These are phyloP conservation scores for Candida railenensis DNA, from an alignment of 805 yeast species.

Conservation along the genomic window DNA sequence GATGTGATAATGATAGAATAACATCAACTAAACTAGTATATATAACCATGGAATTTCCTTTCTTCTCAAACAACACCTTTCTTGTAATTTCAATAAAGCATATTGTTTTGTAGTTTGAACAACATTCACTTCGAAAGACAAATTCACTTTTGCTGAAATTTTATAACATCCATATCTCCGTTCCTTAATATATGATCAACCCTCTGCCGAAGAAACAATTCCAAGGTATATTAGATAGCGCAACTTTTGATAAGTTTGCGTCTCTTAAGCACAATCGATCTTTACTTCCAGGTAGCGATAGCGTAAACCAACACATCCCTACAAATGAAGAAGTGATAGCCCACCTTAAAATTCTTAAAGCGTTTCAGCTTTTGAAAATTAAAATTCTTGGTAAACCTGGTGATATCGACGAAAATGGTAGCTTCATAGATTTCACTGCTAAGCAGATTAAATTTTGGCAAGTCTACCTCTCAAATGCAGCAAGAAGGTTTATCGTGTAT, in stretches of 20 bases:
- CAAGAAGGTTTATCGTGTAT: constrained; percentile 19
- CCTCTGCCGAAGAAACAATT: not conserved
- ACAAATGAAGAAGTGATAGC: constrained; percentile 14
- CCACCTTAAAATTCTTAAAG: constrained; percentile 22
- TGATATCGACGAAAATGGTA: not conserved
- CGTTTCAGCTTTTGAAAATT: constrained; percentile 18
- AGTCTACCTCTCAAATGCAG: constrained; percentile 20
- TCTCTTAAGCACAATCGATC: constrained; percentile 1
- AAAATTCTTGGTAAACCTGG: constrained; percentile 7
- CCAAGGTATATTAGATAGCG: not conserved
- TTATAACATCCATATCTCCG: not conserved
- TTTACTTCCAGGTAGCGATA: not conserved
- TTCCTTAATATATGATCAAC: not conserved
- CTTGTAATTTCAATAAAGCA: not conserved
- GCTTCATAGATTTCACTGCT: constrained; percentile 1
- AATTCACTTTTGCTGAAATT: not conserved
- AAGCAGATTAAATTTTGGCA: constrained; percentile 18
- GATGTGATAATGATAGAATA: too few relatives aligned
- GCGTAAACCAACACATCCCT: constrained; percentile 7
- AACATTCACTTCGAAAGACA: not conserved
- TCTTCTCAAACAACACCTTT: not conserved
- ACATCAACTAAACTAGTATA: too few relatives aligned
- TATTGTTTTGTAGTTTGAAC: not conserved
- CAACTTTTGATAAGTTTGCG: constrained; percentile 1
- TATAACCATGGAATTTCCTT: not conserved